Percentiles rank a stretch among this genome's conserved stretches.
phyloP scores from a whole-genome alignment of 129 eudicot species.

The Ambrosia trifida region DNA sequence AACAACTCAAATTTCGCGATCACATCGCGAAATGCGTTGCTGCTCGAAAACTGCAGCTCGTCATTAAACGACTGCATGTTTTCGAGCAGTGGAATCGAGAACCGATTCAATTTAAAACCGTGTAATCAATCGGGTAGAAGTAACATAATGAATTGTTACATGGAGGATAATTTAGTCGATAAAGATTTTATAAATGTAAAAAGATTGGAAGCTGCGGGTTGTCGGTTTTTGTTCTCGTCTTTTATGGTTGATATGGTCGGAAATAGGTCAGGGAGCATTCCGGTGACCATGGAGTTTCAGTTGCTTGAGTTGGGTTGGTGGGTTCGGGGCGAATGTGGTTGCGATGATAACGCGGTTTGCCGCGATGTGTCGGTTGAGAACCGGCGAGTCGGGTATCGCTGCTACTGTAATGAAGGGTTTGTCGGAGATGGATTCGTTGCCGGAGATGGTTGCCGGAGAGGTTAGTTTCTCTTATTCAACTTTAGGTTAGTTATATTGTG shows the following conservation, averaged over 20 bases:
- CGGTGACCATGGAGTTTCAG: constrained; percentile 54
- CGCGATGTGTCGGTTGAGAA: neutral
- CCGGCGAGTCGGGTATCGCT: constrained; percentile 41
- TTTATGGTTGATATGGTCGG: constrained; percentile 32
- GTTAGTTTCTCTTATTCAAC: constrained; percentile 27
- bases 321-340: constrained; percentile 47
- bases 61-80: constrained; percentile 36
- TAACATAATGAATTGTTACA: constrained; percentile 17
- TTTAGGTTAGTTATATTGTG: neutral
- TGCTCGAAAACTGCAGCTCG: constrained; percentile 49
- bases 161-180: neutral
- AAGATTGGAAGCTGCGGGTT: constrained; percentile 22
- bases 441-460: constrained; percentile 62
- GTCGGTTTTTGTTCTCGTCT: constrained; percentile 50
- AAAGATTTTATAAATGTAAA: constrained; percentile 27
- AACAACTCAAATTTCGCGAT: constrained; percentile 34
- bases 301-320: constrained; percentile 70
- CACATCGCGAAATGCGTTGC: constrained; percentile 48
- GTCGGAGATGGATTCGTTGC: constrained; percentile 70
- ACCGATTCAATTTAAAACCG: constrained; percentile 24
- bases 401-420: constrained; percentile 59
- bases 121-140: neutral
- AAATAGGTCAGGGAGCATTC: constrained; percentile 10
- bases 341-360: constrained; percentile 47
- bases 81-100: constrained; percentile 29